Percentiles rank a stretch among this genome's conserved stretches.
Evolutionary conservation across 2,329 filamentous ascomycete species (phyloP).

Genomic region (Basipetospora sp.): DNA sequence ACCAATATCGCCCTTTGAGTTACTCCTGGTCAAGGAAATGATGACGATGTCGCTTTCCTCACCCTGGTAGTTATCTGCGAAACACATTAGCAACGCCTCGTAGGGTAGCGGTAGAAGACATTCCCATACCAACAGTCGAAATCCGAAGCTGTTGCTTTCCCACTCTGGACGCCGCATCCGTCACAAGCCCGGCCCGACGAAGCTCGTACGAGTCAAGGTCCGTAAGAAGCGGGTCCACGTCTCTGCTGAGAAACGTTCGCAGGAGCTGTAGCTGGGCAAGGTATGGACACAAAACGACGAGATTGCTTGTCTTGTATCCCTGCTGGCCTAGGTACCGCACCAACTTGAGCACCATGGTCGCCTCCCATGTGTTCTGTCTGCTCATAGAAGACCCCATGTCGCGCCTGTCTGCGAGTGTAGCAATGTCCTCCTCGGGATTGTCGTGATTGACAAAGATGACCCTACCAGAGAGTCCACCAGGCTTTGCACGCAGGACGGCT

Average conservation of each 20-base stretch:
- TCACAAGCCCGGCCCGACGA: slow-evolving; percentile 45
- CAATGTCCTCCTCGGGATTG: slow-evolving; percentile 28
- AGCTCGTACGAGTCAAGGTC: slow-evolving; percentile 54
- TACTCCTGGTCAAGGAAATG: slow-evolving; percentile 52
- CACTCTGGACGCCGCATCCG: slow-evolving; percentile 33
- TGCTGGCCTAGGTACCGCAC: slow-evolving; percentile 58
- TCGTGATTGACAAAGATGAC: slow-evolving; percentile 55
- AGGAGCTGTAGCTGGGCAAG: slow-evolving; percentile 52
- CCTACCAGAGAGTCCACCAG: slow-evolving; percentile 43
- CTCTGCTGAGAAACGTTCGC: slow-evolving; percentile 32
- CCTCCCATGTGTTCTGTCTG: slow-evolving; percentile 47
- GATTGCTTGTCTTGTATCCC: slow-evolving; percentile 48
- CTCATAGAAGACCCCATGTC: slow-evolving; percentile 34
- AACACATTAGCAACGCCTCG: background rate
- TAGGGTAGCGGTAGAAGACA: background rate
- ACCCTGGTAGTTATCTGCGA: slow-evolving; percentile 60
- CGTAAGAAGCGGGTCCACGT: slow-evolving; percentile 51
- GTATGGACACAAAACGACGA: slow-evolving; percentile 60
- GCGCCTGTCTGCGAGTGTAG: slow-evolving; percentile 20
- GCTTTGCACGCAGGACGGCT: slow-evolving; percentile 28
- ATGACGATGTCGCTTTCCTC: slow-evolving; percentile 64
- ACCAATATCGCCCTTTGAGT: slow-evolving; percentile 47
- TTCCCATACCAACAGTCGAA: slow-evolving; percentile 50
- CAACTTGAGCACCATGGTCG: slow-evolving; percentile 46
- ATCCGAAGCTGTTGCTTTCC: slow-evolving; percentile 40